Evolutionary conservation across 257 asterid species (phyloP).

Genomic region (Anisodus acutangulus): DNA sequence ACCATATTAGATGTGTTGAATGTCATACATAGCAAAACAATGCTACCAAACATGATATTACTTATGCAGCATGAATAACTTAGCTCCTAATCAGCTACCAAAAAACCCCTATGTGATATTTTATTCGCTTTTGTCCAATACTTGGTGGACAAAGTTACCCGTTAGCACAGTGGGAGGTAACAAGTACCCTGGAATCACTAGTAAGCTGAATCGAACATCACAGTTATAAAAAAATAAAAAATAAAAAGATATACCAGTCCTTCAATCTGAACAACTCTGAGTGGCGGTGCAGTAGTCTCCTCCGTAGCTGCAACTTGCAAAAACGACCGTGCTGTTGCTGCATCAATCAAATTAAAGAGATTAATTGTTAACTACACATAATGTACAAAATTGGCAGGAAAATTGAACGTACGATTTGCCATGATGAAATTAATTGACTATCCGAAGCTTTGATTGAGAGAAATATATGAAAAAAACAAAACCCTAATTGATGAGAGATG

Average conservation of each 20-base stretch:
- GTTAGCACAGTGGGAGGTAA: not conserved
- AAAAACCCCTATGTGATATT: not conserved
- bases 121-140: not conserved
- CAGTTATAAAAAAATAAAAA: not conserved
- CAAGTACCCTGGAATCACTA: not conserved
- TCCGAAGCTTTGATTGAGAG: not conserved
- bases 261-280: slow-evolving; percentile 96
- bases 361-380: not conserved
- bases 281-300: slow-evolving; percentile 75
- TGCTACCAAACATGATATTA: too few species aligned
- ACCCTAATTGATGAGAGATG: not conserved
- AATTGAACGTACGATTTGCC: slow-evolving; percentile 40
- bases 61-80: too few species aligned
- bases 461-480: not conserved
- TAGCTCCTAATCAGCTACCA: too few species aligned
- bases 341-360: not conserved
- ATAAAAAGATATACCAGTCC: slow-evolving; percentile 66
- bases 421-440: slow-evolving; percentile 26
- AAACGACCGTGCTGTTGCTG: slow-evolving; percentile 75
- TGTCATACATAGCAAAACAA: too few species aligned
- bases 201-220: not conserved
- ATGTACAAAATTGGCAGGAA: not conserved
- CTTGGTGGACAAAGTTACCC: not conserved
- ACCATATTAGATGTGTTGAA: too few species aligned
- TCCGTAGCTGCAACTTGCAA: slow-evolving; percentile 88